These are phyloP conservation scores for Globisporangium megalacanthum DNA, from an alignment of 352 stramenopile species.

Conservation along the genomic window DNA sequence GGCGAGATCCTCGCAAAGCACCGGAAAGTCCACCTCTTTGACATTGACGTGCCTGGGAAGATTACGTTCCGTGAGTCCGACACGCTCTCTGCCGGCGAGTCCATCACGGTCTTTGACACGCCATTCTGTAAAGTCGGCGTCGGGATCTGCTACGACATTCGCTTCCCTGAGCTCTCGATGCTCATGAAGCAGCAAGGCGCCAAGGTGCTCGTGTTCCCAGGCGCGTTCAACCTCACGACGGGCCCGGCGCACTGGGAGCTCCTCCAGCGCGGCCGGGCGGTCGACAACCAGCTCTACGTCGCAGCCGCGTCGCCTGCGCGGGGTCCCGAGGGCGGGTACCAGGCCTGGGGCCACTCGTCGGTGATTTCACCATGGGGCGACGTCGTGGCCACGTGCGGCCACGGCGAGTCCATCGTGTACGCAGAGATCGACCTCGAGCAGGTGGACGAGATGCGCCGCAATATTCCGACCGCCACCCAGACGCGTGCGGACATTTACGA, in stretches of 20 bases:
- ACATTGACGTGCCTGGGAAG: slow-evolving; percentile 98
- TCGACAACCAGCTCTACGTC: slow-evolving; percentile 96
- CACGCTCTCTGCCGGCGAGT: slow-evolving; percentile 93
- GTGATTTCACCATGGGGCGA: slow-evolving; percentile 97
- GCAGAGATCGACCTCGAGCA: slow-evolving; percentile 94
- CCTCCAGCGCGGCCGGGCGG: slow-evolving; percentile 93
- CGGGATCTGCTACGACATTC: slow-evolving; percentile 99
- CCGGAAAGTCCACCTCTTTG: slow-evolving; percentile 99
- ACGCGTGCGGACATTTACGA: slow-evolving; percentile 95
- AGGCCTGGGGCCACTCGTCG: slow-evolving; percentile 98
- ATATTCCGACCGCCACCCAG: slow-evolving; percentile 95
- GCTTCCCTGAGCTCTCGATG: slow-evolving; percentile 98
- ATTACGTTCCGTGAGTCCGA: slow-evolving; percentile 99
- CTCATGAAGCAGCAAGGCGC: slow-evolving; percentile 91
- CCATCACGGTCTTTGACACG: slow-evolving; percentile 83
- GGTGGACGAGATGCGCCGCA: slow-evolving; percentile 93
- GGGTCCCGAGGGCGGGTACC: slow-evolving; percentile 93
- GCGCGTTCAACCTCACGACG: slow-evolving; percentile 86
- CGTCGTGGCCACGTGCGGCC: slow-evolving; percentile 93
- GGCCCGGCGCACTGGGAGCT: slow-evolving; percentile 99
- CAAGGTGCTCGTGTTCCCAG: slow-evolving; percentile 83
- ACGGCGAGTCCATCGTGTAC: slow-evolving; percentile 92
- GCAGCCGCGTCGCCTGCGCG: slow-evolving; percentile 94
- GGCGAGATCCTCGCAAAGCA: slow-evolving; percentile 97
- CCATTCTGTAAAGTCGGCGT: slow-evolving; percentile 94